Evolutionary conservation across 2,329 filamentous ascomycete species (phyloP), one percentile per base, ranked within the genome.

Genomic region (Colletotrichum incanum): DNA sequence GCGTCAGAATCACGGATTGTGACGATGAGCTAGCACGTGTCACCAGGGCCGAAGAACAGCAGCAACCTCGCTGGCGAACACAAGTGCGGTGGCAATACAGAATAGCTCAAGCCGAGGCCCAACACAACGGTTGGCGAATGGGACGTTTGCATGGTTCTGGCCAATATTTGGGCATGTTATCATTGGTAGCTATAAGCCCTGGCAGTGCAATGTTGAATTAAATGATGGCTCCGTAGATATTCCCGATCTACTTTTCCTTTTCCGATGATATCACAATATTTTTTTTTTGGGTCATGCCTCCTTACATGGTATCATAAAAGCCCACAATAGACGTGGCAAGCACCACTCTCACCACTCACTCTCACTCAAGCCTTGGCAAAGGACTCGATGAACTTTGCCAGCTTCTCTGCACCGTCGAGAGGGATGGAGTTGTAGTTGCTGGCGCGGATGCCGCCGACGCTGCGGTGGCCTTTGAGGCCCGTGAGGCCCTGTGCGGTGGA

Each of bases 341-440:
- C 26, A 9, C 6, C 6, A 28, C 20, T n/a, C 20, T 39, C n/a
- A 14, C 20, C 34, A 5, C 20, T 52, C 23, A 43, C 11, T 34
- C 31, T 23, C 4, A 5, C 23, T 73, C 76, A 83, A 20, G 79
- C 76, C 73, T 78, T 81, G 31, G 89, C 88, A 79, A 90, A 91
- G 0, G 81, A 78, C 14, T 83, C 78, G 64, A 95, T 87, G 74
- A 93, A 94, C 37, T 83, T 82, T 58, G 89, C 91, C 56, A 95
- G 85, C 81, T 92, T 92, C 82, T 93, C 85, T 0, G 90, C 92
- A 0, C 90, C 92, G 50, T 90, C 88, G 0, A 92, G 79, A 0
- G 93, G 82, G 52, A 98, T 92, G 2, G 94, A 93, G 83, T 98
- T 98, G 84, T 98, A 98, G 80, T 96, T 98, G 82, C 90, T 93